A percentile compares a stretch with the other conserved stretches of the same genome.
phyloP scores from a whole-genome alignment of 257 asterid genomes.

The Solanum boliviense region DNA sequence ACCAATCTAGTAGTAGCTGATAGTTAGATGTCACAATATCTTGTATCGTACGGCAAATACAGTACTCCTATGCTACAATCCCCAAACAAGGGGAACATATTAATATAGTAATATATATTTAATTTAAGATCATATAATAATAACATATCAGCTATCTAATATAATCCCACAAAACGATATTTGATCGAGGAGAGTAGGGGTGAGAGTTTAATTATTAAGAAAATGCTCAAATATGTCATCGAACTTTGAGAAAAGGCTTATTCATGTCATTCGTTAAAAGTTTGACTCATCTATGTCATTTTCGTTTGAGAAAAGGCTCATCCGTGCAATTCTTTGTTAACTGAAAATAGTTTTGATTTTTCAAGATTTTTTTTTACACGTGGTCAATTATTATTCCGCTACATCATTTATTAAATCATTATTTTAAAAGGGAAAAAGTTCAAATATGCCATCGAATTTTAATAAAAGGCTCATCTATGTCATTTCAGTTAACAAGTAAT shows the following conservation, averaged over 20 bases:
- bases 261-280: neutral
- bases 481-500: too few relatives aligned
- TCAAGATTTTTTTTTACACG: too few relatives aligned
- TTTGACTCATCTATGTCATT: too few relatives aligned
- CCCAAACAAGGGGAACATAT: neutral
- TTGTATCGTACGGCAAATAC: neutral
- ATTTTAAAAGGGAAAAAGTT: too few relatives aligned
- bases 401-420: too few relatives aligned
- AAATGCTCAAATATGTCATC: neutral
- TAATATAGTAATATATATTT: too few relatives aligned
- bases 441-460: neutral
- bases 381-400: neutral
- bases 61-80: neutral
- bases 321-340: too few relatives aligned
- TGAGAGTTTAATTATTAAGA: neutral
- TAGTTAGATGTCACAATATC: neutral
- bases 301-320: too few relatives aligned
- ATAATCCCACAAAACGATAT: neutral
- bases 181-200: neutral
- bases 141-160: too few relatives aligned
- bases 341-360: too few relatives aligned
- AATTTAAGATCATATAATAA: too few relatives aligned
- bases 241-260: fast-evolving
- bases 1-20: neutral
- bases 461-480: neutral